Evolutionary conservation across 257 asterid species (phyloP).

Genomic region (Phtheirospermum japonicum): DNA sequence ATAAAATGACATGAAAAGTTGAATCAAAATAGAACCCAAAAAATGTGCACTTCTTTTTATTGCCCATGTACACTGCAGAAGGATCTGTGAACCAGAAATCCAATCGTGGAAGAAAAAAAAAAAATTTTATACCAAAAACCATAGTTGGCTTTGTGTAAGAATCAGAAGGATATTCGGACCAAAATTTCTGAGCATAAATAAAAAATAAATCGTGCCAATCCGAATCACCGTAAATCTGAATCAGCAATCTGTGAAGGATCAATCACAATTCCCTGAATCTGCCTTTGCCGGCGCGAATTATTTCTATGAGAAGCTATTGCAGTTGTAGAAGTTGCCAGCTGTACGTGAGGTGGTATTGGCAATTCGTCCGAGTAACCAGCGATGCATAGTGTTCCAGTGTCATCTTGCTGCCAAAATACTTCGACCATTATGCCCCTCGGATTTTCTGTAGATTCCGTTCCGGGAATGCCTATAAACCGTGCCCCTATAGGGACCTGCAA

Average conservation of each 20-base stretch:
- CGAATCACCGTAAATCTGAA: slow-evolving; percentile 32
- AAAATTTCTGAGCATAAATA: background rate
- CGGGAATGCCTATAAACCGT: slow-evolving; percentile 68
- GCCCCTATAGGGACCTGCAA: slow-evolving; percentile 82
- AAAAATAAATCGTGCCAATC: background rate
- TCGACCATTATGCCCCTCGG: slow-evolving; percentile 72
- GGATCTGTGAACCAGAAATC: background rate
- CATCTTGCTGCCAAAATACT: slow-evolving; percentile 89
- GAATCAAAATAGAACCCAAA: too few relatives aligned
- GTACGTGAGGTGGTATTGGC: slow-evolving; percentile 62
- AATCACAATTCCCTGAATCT: slow-evolving; percentile 56
- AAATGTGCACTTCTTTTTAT: background rate
- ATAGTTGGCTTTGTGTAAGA: background rate
- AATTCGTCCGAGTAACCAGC: slow-evolving; percentile 61
- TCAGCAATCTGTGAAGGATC: slow-evolving; percentile 62
- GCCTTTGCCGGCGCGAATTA: slow-evolving; percentile 12
- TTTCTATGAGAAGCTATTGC: slow-evolving; percentile 26
- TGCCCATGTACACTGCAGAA: background rate
- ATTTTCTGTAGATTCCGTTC: slow-evolving; percentile 58
- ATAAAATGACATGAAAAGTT: too few relatives aligned
- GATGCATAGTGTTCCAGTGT: slow-evolving; percentile 78
- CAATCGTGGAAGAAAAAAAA: background rate
- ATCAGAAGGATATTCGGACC: background rate
- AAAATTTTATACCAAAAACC: background rate
- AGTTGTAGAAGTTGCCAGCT: slow-evolving; percentile 34